A percentile compares a stretch with the other conserved stretches of the same genome.
Conservation (phyloP, 192 early-diverging fungal genomes). For the Linnemannia zychae region DNA sequence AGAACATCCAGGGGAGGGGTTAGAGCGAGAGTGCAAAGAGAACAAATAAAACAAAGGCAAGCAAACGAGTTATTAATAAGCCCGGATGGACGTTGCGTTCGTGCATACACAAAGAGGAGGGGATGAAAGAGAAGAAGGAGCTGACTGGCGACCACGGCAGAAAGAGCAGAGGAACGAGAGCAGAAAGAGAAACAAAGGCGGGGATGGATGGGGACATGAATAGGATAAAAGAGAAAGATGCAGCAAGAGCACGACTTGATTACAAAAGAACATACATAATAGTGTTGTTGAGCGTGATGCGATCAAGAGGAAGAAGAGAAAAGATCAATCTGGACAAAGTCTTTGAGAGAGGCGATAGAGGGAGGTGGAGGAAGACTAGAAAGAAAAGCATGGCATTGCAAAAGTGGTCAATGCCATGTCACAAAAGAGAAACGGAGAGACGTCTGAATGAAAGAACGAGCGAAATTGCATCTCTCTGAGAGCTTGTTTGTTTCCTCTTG, state of each 20-base stretch:
- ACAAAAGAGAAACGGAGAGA: neutral
- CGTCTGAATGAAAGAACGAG: neutral
- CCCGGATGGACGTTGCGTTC: slow-evolving; percentile 10
- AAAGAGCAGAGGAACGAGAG: neutral
- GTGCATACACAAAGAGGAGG: too few species aligned
- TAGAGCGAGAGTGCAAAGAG: neutral
- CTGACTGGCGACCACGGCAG: neutral
- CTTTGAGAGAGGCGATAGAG: neutral
- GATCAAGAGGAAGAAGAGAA: neutral
- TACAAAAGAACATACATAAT: neutral
- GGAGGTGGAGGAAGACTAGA: neutral
- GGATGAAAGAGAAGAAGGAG: neutral
- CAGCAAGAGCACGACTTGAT: neutral
- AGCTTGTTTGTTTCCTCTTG: neutral
- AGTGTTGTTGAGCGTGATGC: neutral
- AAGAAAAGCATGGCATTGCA: neutral
- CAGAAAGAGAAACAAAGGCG: neutral
- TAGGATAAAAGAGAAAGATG: neutral
- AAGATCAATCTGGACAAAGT: neutral
- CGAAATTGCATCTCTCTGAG: neutral
- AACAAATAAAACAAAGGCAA: neutral
- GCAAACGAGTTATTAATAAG: slow-evolving; percentile 24
- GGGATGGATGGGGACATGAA: neutral
- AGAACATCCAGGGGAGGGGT: slow-evolving; percentile 2
- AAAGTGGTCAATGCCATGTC: neutral